Percentiles rank a stretch among this genome's conserved stretches.
Evolutionary conservation across 1,139 yeast genomes (phyloP).

Genomic region (Hansenula sp.): DNA sequence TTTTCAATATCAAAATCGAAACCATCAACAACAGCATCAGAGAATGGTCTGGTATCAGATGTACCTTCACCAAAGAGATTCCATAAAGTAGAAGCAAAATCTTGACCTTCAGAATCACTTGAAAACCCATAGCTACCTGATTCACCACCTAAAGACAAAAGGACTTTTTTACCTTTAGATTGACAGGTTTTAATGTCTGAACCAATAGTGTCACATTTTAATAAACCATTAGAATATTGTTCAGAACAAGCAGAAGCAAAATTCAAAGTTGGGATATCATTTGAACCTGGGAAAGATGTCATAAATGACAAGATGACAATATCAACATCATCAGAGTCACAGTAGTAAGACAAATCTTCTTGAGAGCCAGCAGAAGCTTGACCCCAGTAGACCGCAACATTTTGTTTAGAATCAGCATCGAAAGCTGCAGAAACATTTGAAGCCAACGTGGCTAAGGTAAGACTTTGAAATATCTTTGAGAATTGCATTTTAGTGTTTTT

Average conservation of each 20-base stretch:
- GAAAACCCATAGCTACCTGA: constrained; percentile 74
- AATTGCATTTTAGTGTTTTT: constrained; percentile 3
- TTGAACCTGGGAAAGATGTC: constrained; percentile 51
- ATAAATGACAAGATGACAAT: constrained; percentile 72
- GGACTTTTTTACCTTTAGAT: constrained; percentile 65
- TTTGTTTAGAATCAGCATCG: constrained; percentile 43
- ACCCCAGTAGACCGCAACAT: constrained; percentile 89
- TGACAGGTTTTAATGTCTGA: constrained; percentile 83
- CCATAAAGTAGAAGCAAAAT: constrained; percentile 79
- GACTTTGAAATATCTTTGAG: not conserved
- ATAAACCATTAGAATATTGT: constrained; percentile 49
- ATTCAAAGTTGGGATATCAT: constrained; percentile 45
- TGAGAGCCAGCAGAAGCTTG: constrained; percentile 82
- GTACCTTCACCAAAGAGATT: constrained; percentile 79
- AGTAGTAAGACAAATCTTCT: constrained; percentile 59
- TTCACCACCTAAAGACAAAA: constrained; percentile 88
- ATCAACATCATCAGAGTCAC: constrained; percentile 66
- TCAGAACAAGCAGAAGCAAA: constrained; percentile 67
- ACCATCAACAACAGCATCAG: constrained; percentile 62
- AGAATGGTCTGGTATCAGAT: constrained; percentile 66
- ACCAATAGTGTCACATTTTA: constrained; percentile 64
- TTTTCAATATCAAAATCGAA: constrained; percentile 72
- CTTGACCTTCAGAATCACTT: constrained; percentile 56
- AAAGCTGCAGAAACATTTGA: constrained; percentile 28
- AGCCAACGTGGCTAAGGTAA: constrained; percentile 4